Base-by-base conservation (phyloP, 139 green algal species). In the Micractinium conductrix region DNA sequence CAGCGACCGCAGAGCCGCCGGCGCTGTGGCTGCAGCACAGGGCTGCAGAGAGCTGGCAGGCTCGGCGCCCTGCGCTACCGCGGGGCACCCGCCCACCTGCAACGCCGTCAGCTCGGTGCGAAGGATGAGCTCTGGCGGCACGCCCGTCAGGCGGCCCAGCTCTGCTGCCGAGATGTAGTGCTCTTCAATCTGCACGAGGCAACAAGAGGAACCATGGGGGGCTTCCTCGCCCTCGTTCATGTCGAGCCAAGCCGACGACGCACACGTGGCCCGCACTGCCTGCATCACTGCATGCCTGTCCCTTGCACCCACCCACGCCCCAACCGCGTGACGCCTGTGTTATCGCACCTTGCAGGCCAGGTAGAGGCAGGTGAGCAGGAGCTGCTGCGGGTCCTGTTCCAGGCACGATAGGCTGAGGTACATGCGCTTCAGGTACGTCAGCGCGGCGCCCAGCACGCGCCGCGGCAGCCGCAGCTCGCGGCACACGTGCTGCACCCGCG, bases 331-430 rank as follows among this genome's bases (percentile, higher is more conserved):
- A n/a, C n/a, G n/a, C n/a, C n/a, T n/a, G n/a, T n/a, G n/a, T n/a
- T n/a, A n/a, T n/a, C 86, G 19, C 48, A 94, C 93, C 94, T 98
- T 98, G 76, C 88, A 93, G 2, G 95, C 95, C 67, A 97, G 79
- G 82, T 96, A 98, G 45, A 98, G 91, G 88, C 89, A 93, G 9
- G 93, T 94, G 17, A 96, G 90, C 84, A 96, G 91, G 44, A 96
- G 86, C 24, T 91, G 80, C 43, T 88, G 85, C 38, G 94, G 93
- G 81, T 96, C 92, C 50, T 93, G 89, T 42, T 96, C 92, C 80
- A 96, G 84, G 35, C 79, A 80, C 71, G 55, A 90, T 87, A 83
- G 38, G 26, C 55, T n/a, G 5, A 95, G 84, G 88, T 95, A 97
- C 62, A 95, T 94, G 50, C 95, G 93, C 89, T 96, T 94, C 74